A percentile compares a stretch with the other conserved stretches of the same genome.
Evolutionary conservation across 1,284 basidiomycete species (phyloP).

Genomic region (Apiotrichum akiyoshidainum): DNA sequence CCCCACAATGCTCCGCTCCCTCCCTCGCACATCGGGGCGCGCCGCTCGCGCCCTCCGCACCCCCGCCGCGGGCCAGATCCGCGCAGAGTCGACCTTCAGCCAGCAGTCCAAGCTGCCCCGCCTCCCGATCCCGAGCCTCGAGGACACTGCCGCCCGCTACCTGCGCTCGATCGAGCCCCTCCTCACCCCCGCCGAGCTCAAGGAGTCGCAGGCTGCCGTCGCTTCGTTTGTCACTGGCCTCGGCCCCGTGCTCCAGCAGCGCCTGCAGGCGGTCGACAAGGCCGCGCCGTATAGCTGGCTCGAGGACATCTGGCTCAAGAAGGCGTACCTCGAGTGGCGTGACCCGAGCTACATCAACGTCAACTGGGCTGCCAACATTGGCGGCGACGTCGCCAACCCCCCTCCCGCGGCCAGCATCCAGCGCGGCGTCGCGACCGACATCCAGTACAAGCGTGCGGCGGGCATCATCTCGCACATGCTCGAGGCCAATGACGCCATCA

Average conservation of each 20-base stretch:
- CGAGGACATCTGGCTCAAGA: slow-evolving; percentile 20
- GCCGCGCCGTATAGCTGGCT: slow-evolving; percentile 15
- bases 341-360: slow-evolving; percentile 17
- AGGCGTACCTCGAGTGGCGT: slow-evolving; percentile 20
- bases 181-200: slow-evolving; percentile 4
- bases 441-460: slow-evolving; percentile 11
- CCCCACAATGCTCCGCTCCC: no score
- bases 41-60: no score
- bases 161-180: slow-evolving; percentile 13
- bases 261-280: slow-evolving; percentile 14
- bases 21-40: no score
- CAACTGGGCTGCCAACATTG: slow-evolving; percentile 18
- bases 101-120: slow-evolving; percentile 13
- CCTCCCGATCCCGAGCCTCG: slow-evolving; percentile 12
- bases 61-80: no score
- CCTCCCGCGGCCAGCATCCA: background rate
- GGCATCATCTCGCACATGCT: slow-evolving; percentile 14
- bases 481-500: slow-evolving; percentile 16
- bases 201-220: slow-evolving; percentile 6
- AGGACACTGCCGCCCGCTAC: slow-evolving; percentile 15
- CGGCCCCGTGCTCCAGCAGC: slow-evolving; percentile 14
- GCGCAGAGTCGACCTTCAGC: slow-evolving; percentile 10
- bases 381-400: slow-evolving; percentile 7
- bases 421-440: slow-evolving; percentile 3
- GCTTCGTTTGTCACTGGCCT: slow-evolving; percentile 10